These are phyloP conservation scores for Starmerella stigmatis DNA, from an alignment of 805 yeast species.

Conservation along the genomic window DNA sequence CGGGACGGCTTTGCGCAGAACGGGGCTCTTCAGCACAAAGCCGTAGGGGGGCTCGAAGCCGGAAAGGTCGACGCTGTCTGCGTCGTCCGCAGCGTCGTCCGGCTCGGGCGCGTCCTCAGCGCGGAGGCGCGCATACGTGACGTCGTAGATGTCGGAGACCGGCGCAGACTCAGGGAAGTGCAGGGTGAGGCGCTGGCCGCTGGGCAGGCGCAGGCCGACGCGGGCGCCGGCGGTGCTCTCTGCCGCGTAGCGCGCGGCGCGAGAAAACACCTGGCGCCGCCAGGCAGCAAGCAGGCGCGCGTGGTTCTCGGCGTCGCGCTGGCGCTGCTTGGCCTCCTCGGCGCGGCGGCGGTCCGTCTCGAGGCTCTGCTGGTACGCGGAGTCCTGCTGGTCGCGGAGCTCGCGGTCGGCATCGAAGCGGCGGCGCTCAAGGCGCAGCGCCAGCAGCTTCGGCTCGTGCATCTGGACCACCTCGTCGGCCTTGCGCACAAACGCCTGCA, in stretches of 20 bases:
- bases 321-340: constrained; percentile 27
- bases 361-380: constrained; percentile 62
- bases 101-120: constrained; percentile 21
- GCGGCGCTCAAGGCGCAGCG: constrained; percentile 53
- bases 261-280: constrained; percentile 28
- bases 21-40: constrained; percentile 45
- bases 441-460: constrained; percentile 50
- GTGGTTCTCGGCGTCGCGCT: constrained; percentile 17
- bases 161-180: constrained; percentile 38
- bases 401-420: constrained; percentile 46
- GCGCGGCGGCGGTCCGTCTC: constrained; percentile 46
- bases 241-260: constrained; percentile 20
- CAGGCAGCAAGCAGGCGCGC: constrained; percentile 22
- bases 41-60: constrained; percentile 39
- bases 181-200: constrained; percentile 50
- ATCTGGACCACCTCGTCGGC: constrained; percentile 41
- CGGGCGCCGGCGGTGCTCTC: constrained; percentile 35
- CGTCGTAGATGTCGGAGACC: constrained; percentile 60
- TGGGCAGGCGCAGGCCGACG: constrained; percentile 56
- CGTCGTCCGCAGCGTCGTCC: constrained; percentile 12
- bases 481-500: constrained; percentile 35
- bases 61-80: constrained; percentile 26
- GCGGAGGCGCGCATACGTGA: constrained; percentile 43
- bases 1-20: constrained; percentile 44
- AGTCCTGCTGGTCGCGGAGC: constrained; percentile 62